Evolutionary conservation across 2,329 filamentous ascomycete genomes (phyloP), one percentile per base, ranked within the genome.

Genomic region (Fusarium vanettenii): DNA sequence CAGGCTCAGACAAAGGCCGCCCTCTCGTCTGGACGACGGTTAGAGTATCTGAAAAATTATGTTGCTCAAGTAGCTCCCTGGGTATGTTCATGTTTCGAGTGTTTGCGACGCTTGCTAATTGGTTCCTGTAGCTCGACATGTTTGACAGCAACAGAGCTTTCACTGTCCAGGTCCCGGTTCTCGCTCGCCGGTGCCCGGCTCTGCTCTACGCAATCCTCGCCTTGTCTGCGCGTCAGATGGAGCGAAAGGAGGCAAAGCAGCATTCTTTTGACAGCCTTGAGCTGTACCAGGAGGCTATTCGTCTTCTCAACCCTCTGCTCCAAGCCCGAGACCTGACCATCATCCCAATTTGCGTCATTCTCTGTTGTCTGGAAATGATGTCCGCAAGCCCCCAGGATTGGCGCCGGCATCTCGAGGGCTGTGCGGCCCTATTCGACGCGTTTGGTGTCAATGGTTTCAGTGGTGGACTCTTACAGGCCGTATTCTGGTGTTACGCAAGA

Each of bases 401-500:
- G 89, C 81, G 87, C 2, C 84, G 86, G 11, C 89, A 91, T 73
- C 80, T 91, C 2, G 89, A 91, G 64, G 89, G 89, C 1, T 90
- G 88, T 69, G 88, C 89, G 4, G 86, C 87, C 3, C 80, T 91
- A 5, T 87, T 91, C 52, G 85, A 87, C 70, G 85, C 87, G 0
- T 85, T 88, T 60, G 86, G 84, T 11, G 86, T 90, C n/a, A 85
- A 88, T 52, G 89, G 89, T 0, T 88, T 89, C 59, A 85, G 84
- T 25, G 86, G 86, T 3, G 88, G 88, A 0, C 76, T 90, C 20
- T 79, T 87, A 8, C 88, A 89, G 77, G 87, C 89, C 0, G 82
- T 90, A 0, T 91, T 90, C 69, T 91, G 89, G 89, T 90, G 88
- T 71, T 90, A 88, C 76, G 88, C 87, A 2, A 84, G 89, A 55